These are phyloP conservation scores for Acacia pycnantha DNA, from an alignment of 331 rosid genomes.

Conservation along the genomic window DNA sequence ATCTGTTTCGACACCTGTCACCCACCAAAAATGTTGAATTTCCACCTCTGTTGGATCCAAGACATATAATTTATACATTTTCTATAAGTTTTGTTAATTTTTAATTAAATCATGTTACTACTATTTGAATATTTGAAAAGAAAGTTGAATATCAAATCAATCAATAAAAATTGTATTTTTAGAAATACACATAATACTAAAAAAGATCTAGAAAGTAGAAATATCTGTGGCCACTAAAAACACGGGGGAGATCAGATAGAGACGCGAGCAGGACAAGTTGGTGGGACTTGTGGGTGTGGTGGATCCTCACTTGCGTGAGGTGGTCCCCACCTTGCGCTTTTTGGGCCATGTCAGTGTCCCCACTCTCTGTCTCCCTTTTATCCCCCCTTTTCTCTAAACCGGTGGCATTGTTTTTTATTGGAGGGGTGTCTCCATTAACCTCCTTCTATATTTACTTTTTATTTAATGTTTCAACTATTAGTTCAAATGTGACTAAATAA, in stretches of 20 bases:
- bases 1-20: background rate
- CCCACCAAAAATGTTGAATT: background rate
- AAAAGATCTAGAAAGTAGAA: background rate
- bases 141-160: background rate
- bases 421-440: no score
- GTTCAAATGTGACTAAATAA: no score
- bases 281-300: background rate
- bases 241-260: background rate
- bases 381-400: background rate
- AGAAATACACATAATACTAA: background rate
- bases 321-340: conserved; percentile 39
- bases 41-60: background rate
- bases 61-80: background rate
- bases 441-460: no score
- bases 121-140: no score
- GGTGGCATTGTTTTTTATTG: background rate
- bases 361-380: background rate
- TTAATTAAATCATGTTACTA: background rate
- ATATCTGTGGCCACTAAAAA: background rate
- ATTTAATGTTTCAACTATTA: no score
- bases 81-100: background rate
- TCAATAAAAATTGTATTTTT: no score
- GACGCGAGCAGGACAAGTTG: background rate
- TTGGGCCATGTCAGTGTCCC: conserved; percentile 52
- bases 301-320: background rate